A percentile compares a stretch with the other conserved stretches of the same genome.
These are phyloP conservation scores for Saccharomycopsis sp. DNA, from an alignment of 805 yeast species.

Conservation along the genomic window DNA sequence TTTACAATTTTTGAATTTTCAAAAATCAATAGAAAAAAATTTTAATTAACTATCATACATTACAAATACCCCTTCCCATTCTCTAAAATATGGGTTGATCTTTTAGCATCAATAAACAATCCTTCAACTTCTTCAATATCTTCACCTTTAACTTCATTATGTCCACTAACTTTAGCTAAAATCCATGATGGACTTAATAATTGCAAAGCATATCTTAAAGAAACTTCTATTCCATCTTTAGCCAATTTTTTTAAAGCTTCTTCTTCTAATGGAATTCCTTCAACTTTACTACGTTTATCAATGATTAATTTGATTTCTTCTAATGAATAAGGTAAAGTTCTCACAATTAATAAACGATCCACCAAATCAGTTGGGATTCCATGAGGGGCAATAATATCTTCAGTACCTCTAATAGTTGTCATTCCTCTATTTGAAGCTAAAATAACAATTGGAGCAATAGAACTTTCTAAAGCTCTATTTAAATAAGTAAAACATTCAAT, in stretches of 20 bases:
- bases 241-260: conserved; percentile 75
- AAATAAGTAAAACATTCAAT: conserved; percentile 93
- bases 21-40: neutral
- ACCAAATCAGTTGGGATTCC: conserved; percentile 94
- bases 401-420: conserved; percentile 85
- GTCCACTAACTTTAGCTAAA: conserved; percentile 62
- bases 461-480: conserved; percentile 85
- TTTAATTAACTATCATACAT: no score
- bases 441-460: conserved; percentile 89
- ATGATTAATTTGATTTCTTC: conserved; percentile 79
- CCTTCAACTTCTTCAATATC: conserved; percentile 80
- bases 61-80: conserved; percentile 2
- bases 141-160: conserved; percentile 51
- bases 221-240: conserved; percentile 59
- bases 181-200: conserved; percentile 85
- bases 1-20: neutral
- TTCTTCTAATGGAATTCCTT: conserved; percentile 50
- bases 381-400: conserved; percentile 67
- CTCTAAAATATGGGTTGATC: conserved; percentile 59
- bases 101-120: conserved; percentile 75
- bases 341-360: conserved; percentile 83
- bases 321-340: conserved; percentile 79
- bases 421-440: conserved; percentile 94
- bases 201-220: conserved; percentile 87
- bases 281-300: conserved; percentile 71